These are phyloP conservation scores for Tolypocladium tropicale DNA, from an alignment of 2,329 filamentous ascomycete genomes.

Conservation along the genomic window DNA sequence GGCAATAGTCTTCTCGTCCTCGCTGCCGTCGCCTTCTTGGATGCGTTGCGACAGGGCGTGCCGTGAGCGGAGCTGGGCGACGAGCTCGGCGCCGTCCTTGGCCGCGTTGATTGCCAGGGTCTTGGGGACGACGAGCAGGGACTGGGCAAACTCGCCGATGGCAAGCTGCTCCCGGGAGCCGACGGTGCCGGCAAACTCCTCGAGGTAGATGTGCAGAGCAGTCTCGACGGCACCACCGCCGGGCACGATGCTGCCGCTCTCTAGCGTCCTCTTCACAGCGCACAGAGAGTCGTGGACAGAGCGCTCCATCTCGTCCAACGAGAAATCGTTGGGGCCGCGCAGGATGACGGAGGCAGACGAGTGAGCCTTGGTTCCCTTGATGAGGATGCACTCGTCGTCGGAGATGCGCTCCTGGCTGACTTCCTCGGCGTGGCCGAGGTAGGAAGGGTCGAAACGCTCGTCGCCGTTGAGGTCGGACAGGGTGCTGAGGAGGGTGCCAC, in stretches of 20 bases:
- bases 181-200: slow-evolving; percentile 96
- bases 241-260: slow-evolving; percentile 93
- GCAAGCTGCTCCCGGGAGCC: slow-evolving; percentile 95
- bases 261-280: slow-evolving; percentile 91
- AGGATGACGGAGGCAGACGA: slow-evolving; percentile 94
- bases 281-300: slow-evolving; percentile 95
- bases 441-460: slow-evolving; percentile 87
- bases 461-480: slow-evolving; percentile 95
- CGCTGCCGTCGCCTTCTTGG: slow-evolving; percentile 70
- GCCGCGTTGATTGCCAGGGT: slow-evolving; percentile 95
- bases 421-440: slow-evolving; percentile 85
- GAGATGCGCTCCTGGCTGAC: slow-evolving; percentile 98
- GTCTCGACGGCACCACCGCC: slow-evolving; percentile 96
- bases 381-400: slow-evolving; percentile 93
- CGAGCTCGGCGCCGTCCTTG: slow-evolving; percentile 90
- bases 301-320: slow-evolving; percentile 97
- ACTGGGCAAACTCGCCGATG: slow-evolving; percentile 93
- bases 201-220: slow-evolving; percentile 97
- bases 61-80: slow-evolving; percentile 86
- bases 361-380: slow-evolving; percentile 92
- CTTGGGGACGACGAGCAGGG: slow-evolving; percentile 89
- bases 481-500: slow-evolving; percentile 84
- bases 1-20: slow-evolving; percentile 81
- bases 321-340: slow-evolving; percentile 90
- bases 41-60: slow-evolving; percentile 92